Percentiles rank a stretch among this genome's conserved stretches.
phyloP scores from a whole-genome alignment of 2,329 filamentous ascomycete species.

The Aureobasidium melanogenum region DNA sequence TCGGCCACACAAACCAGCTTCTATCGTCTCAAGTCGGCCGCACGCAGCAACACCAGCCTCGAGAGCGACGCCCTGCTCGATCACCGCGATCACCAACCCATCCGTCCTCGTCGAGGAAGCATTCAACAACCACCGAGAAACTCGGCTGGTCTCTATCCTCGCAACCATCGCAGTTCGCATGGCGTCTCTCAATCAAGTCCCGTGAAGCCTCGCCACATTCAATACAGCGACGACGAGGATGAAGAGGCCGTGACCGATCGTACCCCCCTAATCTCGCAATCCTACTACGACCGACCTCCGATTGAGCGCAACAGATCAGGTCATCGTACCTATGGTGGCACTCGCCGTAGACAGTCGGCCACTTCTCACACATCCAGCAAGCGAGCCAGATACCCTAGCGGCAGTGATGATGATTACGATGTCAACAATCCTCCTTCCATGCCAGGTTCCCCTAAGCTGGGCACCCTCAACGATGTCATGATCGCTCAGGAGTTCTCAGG shows the following conservation, averaged over 20 bases:
- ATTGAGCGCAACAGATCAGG: conserved; percentile 19
- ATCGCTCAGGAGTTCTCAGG: conserved; percentile 53
- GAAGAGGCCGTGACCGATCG: conserved; percentile 39
- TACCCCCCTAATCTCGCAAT: conserved; percentile 44
- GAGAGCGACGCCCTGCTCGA: conserved; percentile 84
- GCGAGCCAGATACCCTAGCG: conserved; percentile 8
- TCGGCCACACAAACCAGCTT: conserved; percentile 38
- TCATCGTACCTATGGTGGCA: conserved; percentile 10
- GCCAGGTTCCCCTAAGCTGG: conserved; percentile 48
- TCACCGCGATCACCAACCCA: conserved; percentile 45
- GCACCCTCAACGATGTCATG: conserved; percentile 55
- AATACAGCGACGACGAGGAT: conserved; percentile 33
- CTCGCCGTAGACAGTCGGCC: conserved; percentile 18
- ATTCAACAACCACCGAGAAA: conserved; percentile 26
- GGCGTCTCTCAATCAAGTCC: conserved; percentile 12
- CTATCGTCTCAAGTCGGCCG: conserved; percentile 44
- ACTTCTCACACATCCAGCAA: conserved; percentile 17
- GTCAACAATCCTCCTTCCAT: conserved; percentile 59
- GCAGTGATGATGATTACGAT: conserved; percentile 41
- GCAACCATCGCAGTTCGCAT: conserved; percentile 7
- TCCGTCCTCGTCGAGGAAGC: conserved; percentile 35
- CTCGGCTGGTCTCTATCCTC: conserved; percentile 4
- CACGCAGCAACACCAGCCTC: conserved; percentile 73
- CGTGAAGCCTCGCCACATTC: conserved; percentile 10
- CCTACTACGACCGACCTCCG: conserved; percentile 21